Evolutionary conservation across 2,329 filamentous ascomycete species (phyloP), one percentile per base, ranked within the genome.

Genomic region (Fonsecaea multimorphosa): DNA sequence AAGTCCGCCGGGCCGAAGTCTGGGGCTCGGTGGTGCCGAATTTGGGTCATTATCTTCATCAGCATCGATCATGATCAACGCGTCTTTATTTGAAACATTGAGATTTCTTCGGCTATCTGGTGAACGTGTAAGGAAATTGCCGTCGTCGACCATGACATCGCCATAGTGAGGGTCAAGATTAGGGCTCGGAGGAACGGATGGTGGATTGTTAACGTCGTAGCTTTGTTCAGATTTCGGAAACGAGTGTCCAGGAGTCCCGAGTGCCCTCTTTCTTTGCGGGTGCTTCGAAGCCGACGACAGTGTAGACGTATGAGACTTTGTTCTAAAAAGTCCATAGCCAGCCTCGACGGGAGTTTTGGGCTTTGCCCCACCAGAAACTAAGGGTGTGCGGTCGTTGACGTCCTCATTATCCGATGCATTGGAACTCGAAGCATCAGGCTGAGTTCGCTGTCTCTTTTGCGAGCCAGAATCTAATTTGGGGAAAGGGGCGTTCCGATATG

Each of bases 131-230:
- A 72, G 58, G 57, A 81, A 82, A 32, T 78, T 77, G 1, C 74
- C 73, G 0, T 79, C 79, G 7, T 79, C 78, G 32, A 82, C 75
- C 69, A 83, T 76, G 3, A 79, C 82, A 80, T 88, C 86, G 14
- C 56, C 66, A 71, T 83, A 79, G 3, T 84, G 81, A 1, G 82
- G 77, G 4, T 84, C 83, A 38, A 85, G 70, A 53, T 81, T 82
- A 0, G 87, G 87, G 58, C 86, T 87, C 2, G 80, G 81, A 1
- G 87, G 87, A 27, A 87, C 81, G 0, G 87, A 89, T 0, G 87
- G 87, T 11, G 87, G 87, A 67, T 89, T 89, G 74, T 89, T 89
- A 69, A 89, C 83, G 79, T 89, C 84, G 76, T 87, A 87, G 54
- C 83, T 82, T 22, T 61, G 64, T 11, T 67, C 67, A 6, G 64